phyloP scores from a whole-genome alignment of 208 protist species.

The Crithidia thermophila region DNA sequence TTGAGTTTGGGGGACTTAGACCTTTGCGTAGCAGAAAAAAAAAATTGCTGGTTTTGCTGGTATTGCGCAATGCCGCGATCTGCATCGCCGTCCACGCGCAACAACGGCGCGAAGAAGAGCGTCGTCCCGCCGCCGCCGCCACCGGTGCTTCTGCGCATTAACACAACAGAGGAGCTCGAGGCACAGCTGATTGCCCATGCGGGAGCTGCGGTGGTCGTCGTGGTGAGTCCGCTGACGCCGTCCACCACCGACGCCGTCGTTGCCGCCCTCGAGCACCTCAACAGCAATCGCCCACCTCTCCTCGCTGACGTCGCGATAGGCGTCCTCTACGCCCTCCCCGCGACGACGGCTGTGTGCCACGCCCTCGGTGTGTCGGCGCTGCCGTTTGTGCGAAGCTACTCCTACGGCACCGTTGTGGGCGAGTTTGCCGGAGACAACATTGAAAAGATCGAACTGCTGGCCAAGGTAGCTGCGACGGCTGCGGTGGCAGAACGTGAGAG shows the following conservation, averaged over 20 bases:
- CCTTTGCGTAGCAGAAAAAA: too few species aligned
- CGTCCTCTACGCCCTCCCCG: constrained; percentile 53
- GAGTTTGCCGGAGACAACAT: constrained; percentile 72
- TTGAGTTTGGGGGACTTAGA: too few species aligned
- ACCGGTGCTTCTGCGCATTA: constrained; percentile 53
- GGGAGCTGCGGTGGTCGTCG: constrained; percentile 55
- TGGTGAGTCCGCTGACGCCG: constrained; percentile 59
- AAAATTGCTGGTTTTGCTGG: too few species aligned
- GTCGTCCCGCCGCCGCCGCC: constrained; percentile 55
- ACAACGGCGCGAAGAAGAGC: constrained; percentile 41
- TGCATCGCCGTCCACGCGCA: constrained; percentile 12
- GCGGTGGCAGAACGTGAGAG: constrained; percentile 40
- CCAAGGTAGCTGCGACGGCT: constrained; percentile 50
- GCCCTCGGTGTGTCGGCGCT: constrained; percentile 42
- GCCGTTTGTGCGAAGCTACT: constrained; percentile 61
- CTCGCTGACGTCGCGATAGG: constrained; percentile 53
- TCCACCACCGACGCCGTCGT: constrained; percentile 50
- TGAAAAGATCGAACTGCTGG: constrained; percentile 69
- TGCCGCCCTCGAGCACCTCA: constrained; percentile 66
- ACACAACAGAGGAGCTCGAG: constrained; percentile 56
- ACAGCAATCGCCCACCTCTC: constrained; percentile 47
- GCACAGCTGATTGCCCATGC: constrained; percentile 34
- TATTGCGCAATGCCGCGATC: constrained; percentile 25
- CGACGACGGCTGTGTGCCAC: constrained; percentile 50
- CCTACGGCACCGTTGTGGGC: constrained; percentile 54